Conservation (phyloP, 2,329 filamentous ascomycete species). For the Lasiodiplodia gonubiensis region DNA sequence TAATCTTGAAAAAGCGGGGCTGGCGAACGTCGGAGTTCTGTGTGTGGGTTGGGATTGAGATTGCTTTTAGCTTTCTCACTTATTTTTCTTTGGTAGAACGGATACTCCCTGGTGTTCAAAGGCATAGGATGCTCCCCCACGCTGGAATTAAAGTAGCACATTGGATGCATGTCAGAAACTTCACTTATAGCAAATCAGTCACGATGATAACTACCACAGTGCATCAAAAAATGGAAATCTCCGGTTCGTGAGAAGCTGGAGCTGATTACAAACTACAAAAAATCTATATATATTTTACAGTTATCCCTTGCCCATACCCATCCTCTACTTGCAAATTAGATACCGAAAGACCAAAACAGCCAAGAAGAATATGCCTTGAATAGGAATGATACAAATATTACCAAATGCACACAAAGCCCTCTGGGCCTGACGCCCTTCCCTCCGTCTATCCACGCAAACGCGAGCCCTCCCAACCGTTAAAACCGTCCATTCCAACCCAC, state of each 20-base stretch:
- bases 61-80: not conserved
- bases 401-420: not conserved
- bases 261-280: not conserved
- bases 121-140: not conserved
- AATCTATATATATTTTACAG: not conserved
- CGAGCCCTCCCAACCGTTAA: not conserved
- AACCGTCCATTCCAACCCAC: not conserved
- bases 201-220: not conserved
- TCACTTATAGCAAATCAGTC: not conserved
- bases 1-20: not conserved
- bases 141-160: not conserved
- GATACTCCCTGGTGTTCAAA: not conserved
- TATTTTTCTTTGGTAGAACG: not conserved
- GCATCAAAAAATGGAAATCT: not conserved
- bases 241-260: not conserved
- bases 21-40: conserved; percentile 1
- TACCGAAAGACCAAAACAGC: not conserved
- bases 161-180: not conserved
- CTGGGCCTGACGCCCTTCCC: not conserved
- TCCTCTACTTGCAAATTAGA: not conserved
- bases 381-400: not conserved
- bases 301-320: not conserved
- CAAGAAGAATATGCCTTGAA: not conserved
- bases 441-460: not conserved
- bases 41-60: not conserved